Evolutionary conservation across 768 basidiomycete species (phyloP), one percentile per base, ranked within the genome.

Genomic region (Sporobolomyces phaffii): DNA sequence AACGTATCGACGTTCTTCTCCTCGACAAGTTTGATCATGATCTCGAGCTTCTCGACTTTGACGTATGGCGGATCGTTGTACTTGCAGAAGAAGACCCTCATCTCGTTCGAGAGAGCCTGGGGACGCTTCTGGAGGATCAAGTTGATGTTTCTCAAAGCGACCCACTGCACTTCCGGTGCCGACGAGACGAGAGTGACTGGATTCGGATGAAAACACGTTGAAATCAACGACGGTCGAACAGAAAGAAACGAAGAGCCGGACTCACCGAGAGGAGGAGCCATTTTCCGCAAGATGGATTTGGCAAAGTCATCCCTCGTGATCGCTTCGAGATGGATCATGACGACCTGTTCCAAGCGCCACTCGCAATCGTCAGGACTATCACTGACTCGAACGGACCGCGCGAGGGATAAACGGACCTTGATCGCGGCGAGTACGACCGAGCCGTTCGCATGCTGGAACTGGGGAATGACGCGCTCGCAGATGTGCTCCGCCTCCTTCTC

Each of bases 11-110:
- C 90, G 73, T 97, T 99, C 78, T 84, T 86, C 68, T 97, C 94
- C 26, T 82, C 83, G 17, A 91, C 92, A 62, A 99, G 80, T 61
- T 91, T 83, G 56, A 97, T 89, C 96, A 99, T 99, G 76, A 98
- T 96, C 73, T 97, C 96, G 72, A 99, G 80, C 78, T 99, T 98
- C 78, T 97, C 96, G 58, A 97, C 85, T 78, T 99, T 99, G 77
- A 98, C 93, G 75, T 98, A 99, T n/a, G 94, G 80, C 8, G 94
- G 94, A 75, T 99, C 94, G 75, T 98, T 98, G 80, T 99, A 98
- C 78, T 99, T 99, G 85, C 94, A 97, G 82, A 98, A 99, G 78
- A 99, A 99, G 24, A 99, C 96, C 49, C 93, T 84, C 90, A 99
- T 93, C 78, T 99, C 94, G 78, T 89, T 96, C 10, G 87, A 84